These are phyloP conservation scores for Rhodotorula graminis DNA, from an alignment of 768 basidiomycete species.

Conservation along the genomic window DNA sequence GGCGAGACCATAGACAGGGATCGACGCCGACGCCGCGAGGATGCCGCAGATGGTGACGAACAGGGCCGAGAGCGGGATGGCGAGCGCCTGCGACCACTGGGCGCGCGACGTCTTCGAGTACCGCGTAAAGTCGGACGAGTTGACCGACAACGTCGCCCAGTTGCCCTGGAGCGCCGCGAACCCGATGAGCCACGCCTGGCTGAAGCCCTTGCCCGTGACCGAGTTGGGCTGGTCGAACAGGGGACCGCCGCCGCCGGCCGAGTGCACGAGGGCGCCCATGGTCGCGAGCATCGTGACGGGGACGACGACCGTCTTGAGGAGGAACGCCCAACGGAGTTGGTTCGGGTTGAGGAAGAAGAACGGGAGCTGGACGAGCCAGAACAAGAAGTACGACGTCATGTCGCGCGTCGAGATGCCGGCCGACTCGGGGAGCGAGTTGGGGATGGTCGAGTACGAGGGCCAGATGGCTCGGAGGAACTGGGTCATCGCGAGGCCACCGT, in stretches of 20 bases:
- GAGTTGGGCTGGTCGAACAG: constrained; percentile 50
- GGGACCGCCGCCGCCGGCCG: constrained; percentile 23
- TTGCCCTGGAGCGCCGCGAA: constrained; percentile 60
- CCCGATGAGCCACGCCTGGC: constrained; percentile 74
- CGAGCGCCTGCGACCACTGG: constrained; percentile 23
- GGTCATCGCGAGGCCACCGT: constrained; percentile 35
- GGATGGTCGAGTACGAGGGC: constrained; percentile 63
- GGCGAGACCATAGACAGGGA: constrained; percentile 26
- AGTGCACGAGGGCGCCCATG: constrained; percentile 57
- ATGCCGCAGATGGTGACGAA: constrained; percentile 27
- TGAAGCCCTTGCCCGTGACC: constrained; percentile 56
- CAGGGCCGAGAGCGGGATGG: constrained; percentile 28
- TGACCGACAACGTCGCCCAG: constrained; percentile 55
- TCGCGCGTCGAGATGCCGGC: constrained; percentile 56
- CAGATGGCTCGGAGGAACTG: constrained; percentile 64
- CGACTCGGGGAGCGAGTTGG: constrained; percentile 59
- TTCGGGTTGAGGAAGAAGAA: constrained; percentile 69
- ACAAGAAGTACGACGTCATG: constrained; percentile 71
- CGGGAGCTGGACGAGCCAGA: constrained; percentile 68
- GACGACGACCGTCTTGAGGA: constrained; percentile 59
- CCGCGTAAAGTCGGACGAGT: constrained; percentile 84
- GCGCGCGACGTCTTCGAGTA: constrained; percentile 54
- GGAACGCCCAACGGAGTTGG: constrained; percentile 69
- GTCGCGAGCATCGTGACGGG: constrained; percentile 65
- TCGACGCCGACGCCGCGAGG: constrained; percentile 21